Percentiles rank a stretch among this genome's conserved stretches.
These are phyloP conservation scores for Phytopythium delawarense DNA, from an alignment of 352 stramenopile species.

Conservation along the genomic window DNA sequence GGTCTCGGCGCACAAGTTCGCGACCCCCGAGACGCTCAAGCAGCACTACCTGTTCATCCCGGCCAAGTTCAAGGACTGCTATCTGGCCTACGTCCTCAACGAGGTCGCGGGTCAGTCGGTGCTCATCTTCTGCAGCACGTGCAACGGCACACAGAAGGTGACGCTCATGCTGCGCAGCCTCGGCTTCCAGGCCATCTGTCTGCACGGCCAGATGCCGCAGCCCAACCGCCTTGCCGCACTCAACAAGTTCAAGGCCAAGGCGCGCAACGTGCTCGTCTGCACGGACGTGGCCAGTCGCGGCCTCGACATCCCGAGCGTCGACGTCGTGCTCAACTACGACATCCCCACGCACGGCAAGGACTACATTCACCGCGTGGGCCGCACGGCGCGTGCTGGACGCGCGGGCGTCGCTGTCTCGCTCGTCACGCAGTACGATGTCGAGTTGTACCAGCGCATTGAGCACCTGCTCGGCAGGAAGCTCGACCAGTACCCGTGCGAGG, in stretches of 20 bases:
- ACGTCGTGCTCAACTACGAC: slow-evolving; percentile 99
- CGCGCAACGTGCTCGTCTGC: slow-evolving; percentile 85
- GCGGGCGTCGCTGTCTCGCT: slow-evolving; percentile 95
- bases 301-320: slow-evolving; percentile 97
- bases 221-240: slow-evolving; percentile 96
- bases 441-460: slow-evolving; percentile 98
- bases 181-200: slow-evolving; percentile 96
- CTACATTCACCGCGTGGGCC: slow-evolving; percentile 98
- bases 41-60: slow-evolving; percentile 99
- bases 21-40: slow-evolving; percentile 96
- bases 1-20: slow-evolving; percentile 95
- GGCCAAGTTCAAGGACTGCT: slow-evolving; percentile 99
- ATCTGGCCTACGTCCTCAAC: slow-evolving; percentile 98
- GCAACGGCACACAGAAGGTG: slow-evolving; percentile 95
- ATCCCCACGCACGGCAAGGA: slow-evolving; percentile 98
- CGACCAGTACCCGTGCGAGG: slow-evolving; percentile 78
- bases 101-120: slow-evolving; percentile 96
- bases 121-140: slow-evolving; percentile 98
- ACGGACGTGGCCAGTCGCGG: slow-evolving; percentile 90
- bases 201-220: slow-evolving; percentile 99
- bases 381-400: slow-evolving; percentile 95
- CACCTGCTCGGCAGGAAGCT: slow-evolving; percentile 86
- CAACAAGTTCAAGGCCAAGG: slow-evolving; percentile 97
- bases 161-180: slow-evolving; percentile 98
- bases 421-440: slow-evolving; percentile 98